These are phyloP conservation scores for Nothophoma quercina DNA, from an alignment of 2,329 filamentous ascomycete species.

Conservation along the genomic window DNA sequence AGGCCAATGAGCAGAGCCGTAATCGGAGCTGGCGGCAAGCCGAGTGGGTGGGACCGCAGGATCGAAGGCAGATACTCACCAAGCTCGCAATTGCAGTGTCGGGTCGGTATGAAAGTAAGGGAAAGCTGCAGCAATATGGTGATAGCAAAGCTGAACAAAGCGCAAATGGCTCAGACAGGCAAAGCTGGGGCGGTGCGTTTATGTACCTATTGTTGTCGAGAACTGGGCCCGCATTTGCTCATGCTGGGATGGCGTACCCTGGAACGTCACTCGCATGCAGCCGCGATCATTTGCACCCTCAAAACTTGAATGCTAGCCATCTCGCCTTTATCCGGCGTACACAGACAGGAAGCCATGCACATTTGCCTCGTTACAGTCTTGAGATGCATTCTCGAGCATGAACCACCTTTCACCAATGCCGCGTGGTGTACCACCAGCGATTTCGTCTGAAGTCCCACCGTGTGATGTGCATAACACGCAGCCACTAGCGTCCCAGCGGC, in stretches of 20 bases:
- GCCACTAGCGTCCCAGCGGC: constrained; percentile 14
- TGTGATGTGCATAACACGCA: constrained; percentile 6
- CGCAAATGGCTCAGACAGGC: constrained; percentile 30
- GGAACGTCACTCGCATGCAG: constrained; percentile 36
- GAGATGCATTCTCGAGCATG: not conserved
- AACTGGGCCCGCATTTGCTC: constrained; percentile 42
- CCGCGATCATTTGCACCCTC: constrained; percentile 24
- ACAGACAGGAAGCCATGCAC: not conserved
- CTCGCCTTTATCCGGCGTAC: constrained; percentile 10
- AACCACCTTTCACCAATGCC: constrained; percentile 23
- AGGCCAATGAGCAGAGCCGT: constrained; percentile 30
- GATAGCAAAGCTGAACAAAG: constrained; percentile 2
- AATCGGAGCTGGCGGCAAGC: constrained; percentile 18
- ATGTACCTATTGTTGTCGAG: constrained; percentile 33
- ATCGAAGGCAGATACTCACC: constrained; percentile 9
- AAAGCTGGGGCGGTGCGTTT: constrained; percentile 32
- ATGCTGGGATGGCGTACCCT: constrained; percentile 32
- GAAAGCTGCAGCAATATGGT: constrained; percentile 9
- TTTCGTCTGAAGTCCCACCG: constrained; percentile 1
- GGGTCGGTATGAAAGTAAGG: not conserved
- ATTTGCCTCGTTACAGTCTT: not conserved
- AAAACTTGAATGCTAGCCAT: constrained; percentile 22
- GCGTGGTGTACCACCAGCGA: constrained; percentile 17
- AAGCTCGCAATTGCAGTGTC: constrained; percentile 1
- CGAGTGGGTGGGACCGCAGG: constrained; percentile 13